Evolutionary conservation across 192 early-diverging fungal genomes (phyloP).

Genomic region (Mortierella antarctica): DNA sequence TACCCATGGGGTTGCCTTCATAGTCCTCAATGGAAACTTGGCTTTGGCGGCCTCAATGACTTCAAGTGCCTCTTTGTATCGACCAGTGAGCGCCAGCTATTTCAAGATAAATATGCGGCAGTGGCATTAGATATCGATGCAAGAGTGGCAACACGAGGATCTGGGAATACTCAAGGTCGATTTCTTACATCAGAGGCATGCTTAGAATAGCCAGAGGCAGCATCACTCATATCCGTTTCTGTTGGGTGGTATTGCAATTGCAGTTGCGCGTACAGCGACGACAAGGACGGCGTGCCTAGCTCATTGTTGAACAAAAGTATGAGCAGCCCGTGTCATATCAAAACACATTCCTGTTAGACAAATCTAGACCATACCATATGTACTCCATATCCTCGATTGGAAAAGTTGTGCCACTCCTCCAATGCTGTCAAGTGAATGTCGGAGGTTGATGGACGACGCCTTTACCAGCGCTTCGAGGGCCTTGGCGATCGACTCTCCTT

Average conservation of each 20-base stretch:
- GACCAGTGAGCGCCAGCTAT: constrained; percentile 17
- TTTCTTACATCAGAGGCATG: constrained; percentile 33
- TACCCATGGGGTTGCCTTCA: constrained; percentile 35
- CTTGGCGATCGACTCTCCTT: constrained; percentile 26
- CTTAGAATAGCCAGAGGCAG: constrained; percentile 22
- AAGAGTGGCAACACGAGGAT: too few relatives aligned
- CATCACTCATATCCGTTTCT: constrained; percentile 32
- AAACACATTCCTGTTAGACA: not conserved
- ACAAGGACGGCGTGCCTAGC: constrained; percentile 26
- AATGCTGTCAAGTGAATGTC: constrained; percentile 20
- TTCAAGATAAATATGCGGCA: not conserved
- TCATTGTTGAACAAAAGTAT: not conserved
- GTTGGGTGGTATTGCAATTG: constrained; percentile 24
- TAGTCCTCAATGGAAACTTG: constrained; percentile 26
- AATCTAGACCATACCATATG: constrained; percentile 19
- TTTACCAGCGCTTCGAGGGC: constrained; percentile 25
- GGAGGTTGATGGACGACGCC: constrained; percentile 31
- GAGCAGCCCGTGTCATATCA: not conserved
- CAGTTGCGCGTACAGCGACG: constrained; percentile 37
- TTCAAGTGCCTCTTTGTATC: constrained; percentile 19
- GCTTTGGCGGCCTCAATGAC: constrained; percentile 22
- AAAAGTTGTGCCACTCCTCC: constrained; percentile 19
- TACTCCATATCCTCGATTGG: constrained; percentile 35
- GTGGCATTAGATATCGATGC: too few relatives aligned
- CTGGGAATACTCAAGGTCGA: not conserved